Conservation (phyloP, 257 asterid genomes). For the Petrea volubilis region DNA sequence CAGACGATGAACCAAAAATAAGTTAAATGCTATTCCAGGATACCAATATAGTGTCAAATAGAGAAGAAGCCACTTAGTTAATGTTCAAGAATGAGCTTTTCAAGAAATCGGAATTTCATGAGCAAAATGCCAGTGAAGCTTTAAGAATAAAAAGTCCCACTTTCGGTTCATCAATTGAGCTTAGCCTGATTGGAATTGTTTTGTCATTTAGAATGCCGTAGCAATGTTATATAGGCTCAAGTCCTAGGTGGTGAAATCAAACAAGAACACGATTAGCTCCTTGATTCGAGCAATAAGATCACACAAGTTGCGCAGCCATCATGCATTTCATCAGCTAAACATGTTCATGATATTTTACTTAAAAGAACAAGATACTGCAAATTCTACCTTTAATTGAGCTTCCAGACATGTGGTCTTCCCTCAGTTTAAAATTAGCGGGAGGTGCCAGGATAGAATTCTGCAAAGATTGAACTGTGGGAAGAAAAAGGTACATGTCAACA, state of each 20-base stretch:
- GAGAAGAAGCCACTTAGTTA: background rate
- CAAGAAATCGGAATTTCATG: background rate
- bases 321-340: constrained; percentile 4
- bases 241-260: background rate
- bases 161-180: background rate
- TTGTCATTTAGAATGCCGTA: background rate
- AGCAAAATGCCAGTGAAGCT: background rate
- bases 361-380: background rate
- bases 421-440: constrained; percentile 65
- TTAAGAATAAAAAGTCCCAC: background rate
- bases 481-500: constrained; percentile 21
- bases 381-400: constrained; percentile 80
- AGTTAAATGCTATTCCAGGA: background rate
- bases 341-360: background rate
- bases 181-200: background rate
- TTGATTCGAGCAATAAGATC: too few species aligned
- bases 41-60: background rate
- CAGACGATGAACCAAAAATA: background rate
- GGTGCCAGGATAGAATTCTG: constrained; percentile 71
- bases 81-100: background rate
- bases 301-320: background rate
- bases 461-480: constrained; percentile 54
- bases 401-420: constrained; percentile 81
- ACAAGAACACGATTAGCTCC: background rate
- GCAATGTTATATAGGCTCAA: background rate